phyloP scores from a whole-genome alignment of 2,329 filamentous ascomycete species.

The Fragosphaeria purpurea region DNA sequence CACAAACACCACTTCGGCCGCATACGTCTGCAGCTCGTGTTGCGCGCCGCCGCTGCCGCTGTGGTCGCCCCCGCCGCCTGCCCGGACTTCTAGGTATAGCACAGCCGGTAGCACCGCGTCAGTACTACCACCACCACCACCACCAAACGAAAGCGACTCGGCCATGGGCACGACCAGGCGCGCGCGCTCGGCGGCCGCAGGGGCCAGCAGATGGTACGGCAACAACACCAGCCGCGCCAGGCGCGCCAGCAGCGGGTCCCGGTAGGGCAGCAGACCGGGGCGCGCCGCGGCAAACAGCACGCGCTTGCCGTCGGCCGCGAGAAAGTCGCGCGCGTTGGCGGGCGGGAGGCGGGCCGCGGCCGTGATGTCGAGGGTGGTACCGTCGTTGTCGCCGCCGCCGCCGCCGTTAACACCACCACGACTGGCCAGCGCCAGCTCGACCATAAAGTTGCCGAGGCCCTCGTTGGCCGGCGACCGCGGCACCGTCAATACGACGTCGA shows the following conservation, averaged over 20 bases:
- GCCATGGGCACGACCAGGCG: conserved; percentile 60
- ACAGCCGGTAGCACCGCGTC: conserved; percentile 31
- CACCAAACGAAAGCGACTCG: conserved; percentile 57
- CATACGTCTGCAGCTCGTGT: conserved; percentile 67
- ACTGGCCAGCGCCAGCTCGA: conserved; percentile 60
- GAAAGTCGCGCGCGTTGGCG: conserved; percentile 19
- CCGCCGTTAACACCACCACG: conserved; percentile 23
- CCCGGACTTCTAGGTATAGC: conserved; percentile 56
- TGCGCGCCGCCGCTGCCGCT: not conserved
- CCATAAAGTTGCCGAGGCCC: conserved; percentile 85
- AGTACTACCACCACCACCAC: conserved; percentile 14
- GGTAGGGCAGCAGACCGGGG: conserved; percentile 70
- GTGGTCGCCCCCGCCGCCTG: conserved; percentile 16
- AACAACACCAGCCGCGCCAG: conserved; percentile 53
- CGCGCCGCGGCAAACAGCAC: conserved; percentile 57
- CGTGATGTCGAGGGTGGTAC: conserved; percentile 15
- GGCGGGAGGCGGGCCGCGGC: conserved; percentile 19
- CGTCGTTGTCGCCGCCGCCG: conserved; percentile 1
- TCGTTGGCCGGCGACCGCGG: conserved; percentile 71
- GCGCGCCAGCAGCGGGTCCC: conserved; percentile 56
- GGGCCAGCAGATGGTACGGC: conserved; percentile 59
- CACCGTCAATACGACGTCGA: conserved; percentile 63
- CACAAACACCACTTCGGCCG: conserved; percentile 54
- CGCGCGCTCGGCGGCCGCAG: conserved; percentile 50
- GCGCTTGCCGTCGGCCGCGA: conserved; percentile 23